Base-by-base conservation (phyloP, 2,329 filamentous ascomycete species). In the Xylariales sp. region DNA sequence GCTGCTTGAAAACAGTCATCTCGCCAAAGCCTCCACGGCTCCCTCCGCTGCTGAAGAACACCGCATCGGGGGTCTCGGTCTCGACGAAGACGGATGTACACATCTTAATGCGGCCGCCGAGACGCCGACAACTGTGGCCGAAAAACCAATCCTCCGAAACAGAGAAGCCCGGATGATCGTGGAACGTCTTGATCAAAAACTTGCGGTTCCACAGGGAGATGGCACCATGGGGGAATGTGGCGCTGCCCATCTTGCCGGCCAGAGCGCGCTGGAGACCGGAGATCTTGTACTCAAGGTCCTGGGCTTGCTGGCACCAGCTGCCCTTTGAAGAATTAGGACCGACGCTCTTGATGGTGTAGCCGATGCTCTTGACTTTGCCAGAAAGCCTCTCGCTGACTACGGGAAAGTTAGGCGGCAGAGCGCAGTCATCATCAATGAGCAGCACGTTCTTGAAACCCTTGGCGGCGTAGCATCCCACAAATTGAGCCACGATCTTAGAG, bases 81-180 rank as follows among this genome's bases (percentile, higher is more conserved):
- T 73, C 69, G 14, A 74, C 70, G 32, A 73, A 72, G 7, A 70
- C 62, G 2, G 64, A 60, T 2, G 65, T 66, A 43, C 68, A 72
- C 67, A 73, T 70, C 20, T 59, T 56, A 41, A 71, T 70, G 1
- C 69, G 56, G 5, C 59, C 66, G 6, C 70, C 67, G 13, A 49
- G 45, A 18, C 61, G 52, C 12, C 69, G 59, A 27, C 65, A 63
- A 5, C 65, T 64, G 48, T 72, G 66, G 1, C 70, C 70, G 27
- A 74, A 69, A 52, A 70, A 74, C 70, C 70, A 74, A 47, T 74
- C 69, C 35, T 74, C 69, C 1, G 64, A 69, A 7, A 73, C 63
- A 2, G 58, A 65, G 47, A 70, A 74, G 0, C 70, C 70, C 0
- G 70, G 69, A 42, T 74, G 70, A 21, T 67, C 57, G 38, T 66